Evolutionary conservation across 192 early-diverging fungal species (phyloP).

Genomic region (Entomortierella parvispora): DNA sequence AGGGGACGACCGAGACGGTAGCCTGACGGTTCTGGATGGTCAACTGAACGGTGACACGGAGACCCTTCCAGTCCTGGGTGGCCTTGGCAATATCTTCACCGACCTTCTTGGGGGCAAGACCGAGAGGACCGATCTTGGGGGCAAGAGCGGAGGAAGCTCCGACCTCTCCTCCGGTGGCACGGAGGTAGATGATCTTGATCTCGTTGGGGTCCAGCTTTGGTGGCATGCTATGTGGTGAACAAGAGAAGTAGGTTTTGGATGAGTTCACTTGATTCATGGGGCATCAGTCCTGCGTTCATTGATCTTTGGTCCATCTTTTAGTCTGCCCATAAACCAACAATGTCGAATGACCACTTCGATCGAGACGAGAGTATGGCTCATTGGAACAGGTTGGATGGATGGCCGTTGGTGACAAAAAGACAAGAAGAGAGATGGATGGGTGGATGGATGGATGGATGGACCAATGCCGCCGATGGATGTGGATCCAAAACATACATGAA

Average conservation of each 20-base stretch:
- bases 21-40: constrained; percentile 99
- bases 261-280: not conserved
- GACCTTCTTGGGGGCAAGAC: constrained; percentile 99
- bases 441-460: constrained; percentile 36
- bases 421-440: constrained; percentile 27
- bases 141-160: constrained; percentile 97
- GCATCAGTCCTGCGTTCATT: not conserved
- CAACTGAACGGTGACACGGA: constrained; percentile 97
- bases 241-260: not conserved
- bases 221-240: constrained; percentile 70
- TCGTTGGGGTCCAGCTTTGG: constrained; percentile 90
- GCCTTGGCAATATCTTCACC: constrained; percentile 99
- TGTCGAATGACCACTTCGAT: not conserved
- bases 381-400: not conserved
- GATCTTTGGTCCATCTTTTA: not conserved
- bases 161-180: constrained; percentile 97
- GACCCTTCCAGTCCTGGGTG: constrained; percentile 99
- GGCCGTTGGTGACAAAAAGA: constrained; percentile 4
- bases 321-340: not conserved
- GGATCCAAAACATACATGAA: constrained; percentile 10
- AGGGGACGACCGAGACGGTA: constrained; percentile 93
- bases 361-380: not conserved
- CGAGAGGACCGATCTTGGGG: constrained; percentile 99
- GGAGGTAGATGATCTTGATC: constrained; percentile 89
- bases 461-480: not conserved